Evolutionary conservation across 306 rosid genomes (phyloP).

Genomic region (Acmispon strigosus): DNA sequence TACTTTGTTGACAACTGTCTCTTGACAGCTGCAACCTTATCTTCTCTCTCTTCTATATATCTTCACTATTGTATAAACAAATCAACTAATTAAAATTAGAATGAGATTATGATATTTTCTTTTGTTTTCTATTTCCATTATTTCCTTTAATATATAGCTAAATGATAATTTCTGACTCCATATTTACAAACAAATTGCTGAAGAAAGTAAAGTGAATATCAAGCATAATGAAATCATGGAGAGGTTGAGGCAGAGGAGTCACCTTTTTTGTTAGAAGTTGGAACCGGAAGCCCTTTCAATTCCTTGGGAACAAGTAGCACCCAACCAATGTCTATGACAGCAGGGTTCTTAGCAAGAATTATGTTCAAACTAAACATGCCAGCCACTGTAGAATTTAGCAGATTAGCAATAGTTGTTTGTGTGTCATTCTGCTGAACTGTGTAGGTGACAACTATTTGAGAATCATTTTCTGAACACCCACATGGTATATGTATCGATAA

Average conservation of each 20-base stretch:
- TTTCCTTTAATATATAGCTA: neutral
- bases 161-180: neutral
- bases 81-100: too few relatives aligned
- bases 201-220: neutral
- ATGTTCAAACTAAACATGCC: slow-evolving; percentile 37
- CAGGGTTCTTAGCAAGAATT: slow-evolving; percentile 2
- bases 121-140: too few relatives aligned
- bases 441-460: slow-evolving; percentile 51
- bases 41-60: too few relatives aligned
- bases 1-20: too few relatives aligned
- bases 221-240: too few relatives aligned
- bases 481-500: slow-evolving; percentile 46
- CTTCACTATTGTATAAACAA: too few relatives aligned
- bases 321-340: slow-evolving; percentile 34
- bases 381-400: slow-evolving; percentile 27
- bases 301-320: slow-evolving; percentile 59
- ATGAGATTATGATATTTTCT: too few relatives aligned
- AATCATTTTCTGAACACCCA: slow-evolving; percentile 45
- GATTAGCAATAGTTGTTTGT: slow-evolving; percentile 22
- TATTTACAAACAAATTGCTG: neutral
- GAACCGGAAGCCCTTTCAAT: slow-evolving; percentile 35
- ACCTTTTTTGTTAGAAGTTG: slow-evolving; percentile 18
- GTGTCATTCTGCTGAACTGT: slow-evolving; percentile 53
- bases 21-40: too few relatives aligned
- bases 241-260: neutral